Percentiles rank a stretch among this genome's conserved stretches.
Evolutionary conservation across 2,329 filamentous ascomycete genomes (phyloP).

Genomic region (Didymella exigua): DNA sequence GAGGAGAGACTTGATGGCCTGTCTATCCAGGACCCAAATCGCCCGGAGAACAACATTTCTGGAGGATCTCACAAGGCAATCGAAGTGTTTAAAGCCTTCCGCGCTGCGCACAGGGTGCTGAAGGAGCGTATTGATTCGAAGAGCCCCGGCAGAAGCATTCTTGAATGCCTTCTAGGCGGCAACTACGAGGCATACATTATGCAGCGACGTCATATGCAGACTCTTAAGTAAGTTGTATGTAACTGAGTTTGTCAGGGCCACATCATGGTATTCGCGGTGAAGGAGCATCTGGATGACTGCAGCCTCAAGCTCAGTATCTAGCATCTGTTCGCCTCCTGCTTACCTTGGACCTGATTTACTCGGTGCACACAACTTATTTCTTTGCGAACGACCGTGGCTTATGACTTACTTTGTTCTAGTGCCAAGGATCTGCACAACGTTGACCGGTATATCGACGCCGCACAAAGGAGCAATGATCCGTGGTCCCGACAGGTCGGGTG

Average conservation of each 20-base stretch:
- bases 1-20: slow-evolving; percentile 62
- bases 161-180: slow-evolving; percentile 74
- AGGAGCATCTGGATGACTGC: not conserved
- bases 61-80: slow-evolving; percentile 77
- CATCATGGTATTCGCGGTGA: slow-evolving; percentile 1
- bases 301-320: not conserved
- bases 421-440: not conserved
- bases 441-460: not conserved
- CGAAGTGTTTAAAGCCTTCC: slow-evolving; percentile 72
- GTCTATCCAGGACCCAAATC: slow-evolving; percentile 92
- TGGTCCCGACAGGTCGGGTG: slow-evolving; percentile 3
- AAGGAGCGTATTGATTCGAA: slow-evolving; percentile 44
- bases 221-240: slow-evolving; percentile 34
- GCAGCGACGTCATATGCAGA: slow-evolving; percentile 68
- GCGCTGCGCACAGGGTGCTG: slow-evolving; percentile 49
- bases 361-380: slow-evolving; percentile 6
- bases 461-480: not conserved
- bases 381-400: slow-evolving; percentile 3
- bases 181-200: slow-evolving; percentile 76
- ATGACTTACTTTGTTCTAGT: slow-evolving; percentile 15
- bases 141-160: slow-evolving; percentile 59
- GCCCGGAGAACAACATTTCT: slow-evolving; percentile 82
- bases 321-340: not conserved
- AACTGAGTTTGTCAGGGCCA: slow-evolving; percentile 9
- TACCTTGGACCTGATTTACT: not conserved